Evolutionary conservation across 1,284 basidiomycete genomes (phyloP), one percentile per base, ranked within the genome.

Genomic region (Naganishia sp.): DNA sequence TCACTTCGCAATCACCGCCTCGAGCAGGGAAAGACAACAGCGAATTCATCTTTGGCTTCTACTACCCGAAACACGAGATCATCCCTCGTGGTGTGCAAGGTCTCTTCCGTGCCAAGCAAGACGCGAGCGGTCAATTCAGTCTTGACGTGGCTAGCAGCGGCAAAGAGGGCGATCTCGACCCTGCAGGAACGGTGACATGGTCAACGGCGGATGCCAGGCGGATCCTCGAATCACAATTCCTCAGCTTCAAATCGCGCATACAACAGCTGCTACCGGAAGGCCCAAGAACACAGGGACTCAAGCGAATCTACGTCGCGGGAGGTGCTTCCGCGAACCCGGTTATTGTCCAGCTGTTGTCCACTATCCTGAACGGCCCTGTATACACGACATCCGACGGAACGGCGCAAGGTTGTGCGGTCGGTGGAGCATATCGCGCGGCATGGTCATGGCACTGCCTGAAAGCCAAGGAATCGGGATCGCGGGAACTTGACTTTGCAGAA

Each of bases 1-100:
- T 91, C 15, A 35, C 35, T 7, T 31, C 56, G 15, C 41, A 53
- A 7, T 35, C 51, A 15, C 25, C 54, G 13, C 66, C 66, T 28
- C 74, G 61, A 17, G 67, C 71, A 47, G 72, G 72, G 2, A 69
- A 69, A 42, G 41, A 53, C 1, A 58, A 65, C 45, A 65, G 65
- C 49, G 72, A 74, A 69, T 78, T 78, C 62, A 83, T 83, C 17
- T 82, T 85, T 25, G 87, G 87, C 6, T 84, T 88, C 71, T 90
- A 89, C 79, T 92, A 89, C 80, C 85, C 87, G 3, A 82, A 90
- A n/a, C 86, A 86, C 18, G 90, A 93, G 78, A 93, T 93, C 77
- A 91, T 92, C 68, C 88, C 90, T 3, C 85, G 87, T 21, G 85
- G 85, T 66, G 86, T 90, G 18, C 78, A 84, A 6, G 90, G 90